Evolutionary conservation across 1,284 basidiomycete genomes (phyloP), one percentile per base, ranked within the genome.

Genomic region (Erythrobasidium hasegawianum): DNA sequence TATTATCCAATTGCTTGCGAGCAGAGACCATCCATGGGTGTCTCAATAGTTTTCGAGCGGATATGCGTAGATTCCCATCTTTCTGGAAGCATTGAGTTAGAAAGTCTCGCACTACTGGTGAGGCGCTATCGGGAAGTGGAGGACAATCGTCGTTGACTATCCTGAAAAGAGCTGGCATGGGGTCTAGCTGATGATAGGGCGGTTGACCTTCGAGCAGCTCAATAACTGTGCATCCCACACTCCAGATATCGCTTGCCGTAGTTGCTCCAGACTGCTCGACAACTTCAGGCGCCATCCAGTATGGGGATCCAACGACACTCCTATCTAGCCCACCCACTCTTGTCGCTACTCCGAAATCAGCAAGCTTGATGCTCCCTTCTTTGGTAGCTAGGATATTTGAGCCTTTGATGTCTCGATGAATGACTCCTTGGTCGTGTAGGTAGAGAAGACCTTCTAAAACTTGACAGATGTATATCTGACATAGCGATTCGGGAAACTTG

Each of bases 261-360:
- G 91, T 95, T 33, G 95, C 94, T 43, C 95, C 95, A 41, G 87
- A 89, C 78, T 97, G 95, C 74, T 96, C 93, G 67, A 97, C 96
- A 43, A 97, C 90, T 78, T 97, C 94, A 1, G 94, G 94, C 16
- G 94, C 94, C 94, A 97, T 97, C 94, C 94, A 97, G 77, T 97
- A 97, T 5, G 94, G 94, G 72, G 90, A 94, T 14, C 93, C 94
- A 40, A 97, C 94, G 2, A 97, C 93, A 16, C 90, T 89, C 73
- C 87, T 88, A 75, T 93, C 89, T 20, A 85, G 84, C 9, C 83
- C 85, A 16, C 84, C 84, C 1, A 71, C 73, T 1, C 70, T 69
- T 1, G 75, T 76, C 10, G 75, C 72, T 40, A 75, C 76, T 33
- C 74, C 75, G 60, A 74, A 74, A 56, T 72, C 76, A 62, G 68